phyloP scores from a whole-genome alignment of 805 yeast species.

The Candida tammaniensis region DNA sequence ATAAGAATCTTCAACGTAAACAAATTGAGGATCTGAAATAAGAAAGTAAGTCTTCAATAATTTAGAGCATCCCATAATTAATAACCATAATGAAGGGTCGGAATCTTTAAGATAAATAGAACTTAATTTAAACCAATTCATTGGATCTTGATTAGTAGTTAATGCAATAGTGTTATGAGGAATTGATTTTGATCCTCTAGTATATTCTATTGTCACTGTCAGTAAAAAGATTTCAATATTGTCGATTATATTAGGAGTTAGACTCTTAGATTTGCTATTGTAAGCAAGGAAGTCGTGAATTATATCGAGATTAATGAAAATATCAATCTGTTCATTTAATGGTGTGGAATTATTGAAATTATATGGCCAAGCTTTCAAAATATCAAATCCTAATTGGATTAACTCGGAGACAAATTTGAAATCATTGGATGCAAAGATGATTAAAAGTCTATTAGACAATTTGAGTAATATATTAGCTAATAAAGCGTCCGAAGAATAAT shows the following conservation, averaged over 20 bases:
- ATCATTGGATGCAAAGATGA: conserved; percentile 6
- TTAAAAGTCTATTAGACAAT: conserved; percentile 7
- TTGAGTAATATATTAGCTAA: conserved; percentile 1
- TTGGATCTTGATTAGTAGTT: neutral
- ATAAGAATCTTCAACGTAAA: neutral
- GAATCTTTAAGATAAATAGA: conserved; percentile 20
- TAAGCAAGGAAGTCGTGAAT: conserved; percentile 7
- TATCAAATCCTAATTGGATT: neutral
- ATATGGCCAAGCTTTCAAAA: neutral
- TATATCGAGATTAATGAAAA: conserved; percentile 10
- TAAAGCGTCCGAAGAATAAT: neutral
- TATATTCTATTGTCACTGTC: neutral
- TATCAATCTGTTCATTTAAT: conserved; percentile 8
- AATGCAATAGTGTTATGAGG: neutral
- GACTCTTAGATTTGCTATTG: too few relatives aligned
- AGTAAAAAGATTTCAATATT: neutral
- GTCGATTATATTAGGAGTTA: neutral
- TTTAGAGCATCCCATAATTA: conserved; percentile 30
- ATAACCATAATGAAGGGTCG: conserved; percentile 38
- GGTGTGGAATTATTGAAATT: conserved; percentile 6
- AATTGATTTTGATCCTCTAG: neutral
- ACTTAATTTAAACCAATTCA: conserved; percentile 24
- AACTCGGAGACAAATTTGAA: conserved; percentile 1
- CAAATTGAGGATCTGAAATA: neutral
- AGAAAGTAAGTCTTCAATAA: conserved; percentile 31